A percentile compares a stretch with the other conserved stretches of the same genome.
These are phyloP conservation scores for Mayamaea pseudoterrestris DNA, from an alignment of 108 stramenopile genomes.

Conservation along the genomic window DNA sequence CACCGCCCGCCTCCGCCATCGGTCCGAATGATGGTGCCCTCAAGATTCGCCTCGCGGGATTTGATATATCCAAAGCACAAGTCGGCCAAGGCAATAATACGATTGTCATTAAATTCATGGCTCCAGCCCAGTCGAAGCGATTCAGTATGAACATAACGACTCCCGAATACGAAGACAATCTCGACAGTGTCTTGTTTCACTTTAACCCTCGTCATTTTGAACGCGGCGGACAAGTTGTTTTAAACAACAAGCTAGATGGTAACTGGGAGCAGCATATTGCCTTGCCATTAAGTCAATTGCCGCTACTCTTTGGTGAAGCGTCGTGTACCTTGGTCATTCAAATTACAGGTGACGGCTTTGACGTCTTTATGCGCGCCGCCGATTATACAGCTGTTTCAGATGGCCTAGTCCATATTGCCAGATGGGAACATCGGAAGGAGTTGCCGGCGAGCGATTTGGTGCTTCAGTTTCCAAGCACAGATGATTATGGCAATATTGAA, in stretches of 20 bases:
- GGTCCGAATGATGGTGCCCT: constrained; percentile 54
- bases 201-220: constrained; percentile 73
- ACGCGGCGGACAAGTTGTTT: constrained; percentile 59
- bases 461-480: constrained; percentile 66
- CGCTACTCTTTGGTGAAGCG: constrained; percentile 63
- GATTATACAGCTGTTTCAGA: too few species aligned
- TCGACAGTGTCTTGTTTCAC: constrained; percentile 57
- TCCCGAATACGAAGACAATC: constrained; percentile 37
- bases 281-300: constrained; percentile 60
- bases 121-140: constrained; percentile 55
- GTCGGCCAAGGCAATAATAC: constrained; percentile 55
- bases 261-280: constrained; percentile 66
- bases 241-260: constrained; percentile 71
- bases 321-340: constrained; percentile 63
- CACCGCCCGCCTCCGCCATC: constrained; percentile 32
- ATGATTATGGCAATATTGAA: constrained; percentile 70
- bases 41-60: constrained; percentile 43
- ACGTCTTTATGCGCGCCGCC: constrained; percentile 58
- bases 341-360: constrained; percentile 74
- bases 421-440: constrained; percentile 61
- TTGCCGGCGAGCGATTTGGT: constrained; percentile 29
- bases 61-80: constrained; percentile 32
- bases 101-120: constrained; percentile 72
- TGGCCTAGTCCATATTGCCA: constrained; percentile 71
- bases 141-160: constrained; percentile 74